phyloP scores from a whole-genome alignment of 2,329 filamentous ascomycete species.

The Parastagonospora nodorum region DNA sequence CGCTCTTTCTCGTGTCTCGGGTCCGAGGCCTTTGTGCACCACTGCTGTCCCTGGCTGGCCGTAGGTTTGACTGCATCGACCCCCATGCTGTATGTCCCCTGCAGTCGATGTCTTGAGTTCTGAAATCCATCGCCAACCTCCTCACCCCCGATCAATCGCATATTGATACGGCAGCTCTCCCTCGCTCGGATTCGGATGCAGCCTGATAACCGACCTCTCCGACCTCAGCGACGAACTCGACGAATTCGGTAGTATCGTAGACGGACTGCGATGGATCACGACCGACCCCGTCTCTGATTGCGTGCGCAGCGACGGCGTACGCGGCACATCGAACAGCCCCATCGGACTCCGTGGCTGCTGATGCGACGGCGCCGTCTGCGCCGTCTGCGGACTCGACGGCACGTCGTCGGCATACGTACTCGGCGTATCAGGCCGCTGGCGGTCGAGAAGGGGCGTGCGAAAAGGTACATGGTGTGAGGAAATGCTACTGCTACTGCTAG shows the following conservation, averaged over 20 bases:
- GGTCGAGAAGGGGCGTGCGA: constrained; percentile 32
- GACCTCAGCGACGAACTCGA: constrained; percentile 38
- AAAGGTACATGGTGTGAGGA: constrained; percentile 32
- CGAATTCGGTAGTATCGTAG: constrained; percentile 37
- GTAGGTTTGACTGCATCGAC: too few species aligned
- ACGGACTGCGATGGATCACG: constrained; percentile 31
- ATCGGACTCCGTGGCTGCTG: constrained; percentile 23
- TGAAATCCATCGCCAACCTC: too few species aligned
- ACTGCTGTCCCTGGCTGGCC: too few species aligned
- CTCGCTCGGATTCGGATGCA: constrained; percentile 28
- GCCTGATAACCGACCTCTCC: constrained; percentile 31
- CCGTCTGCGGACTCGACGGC: constrained; percentile 31
- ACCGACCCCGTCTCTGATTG: constrained; percentile 35
- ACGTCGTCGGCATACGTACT: constrained; percentile 16
- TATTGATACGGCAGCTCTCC: constrained; percentile 44
- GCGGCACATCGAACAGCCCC: constrained; percentile 25
- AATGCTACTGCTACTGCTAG: constrained; percentile 17
- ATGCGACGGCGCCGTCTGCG: constrained; percentile 37
- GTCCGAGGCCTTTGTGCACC: too few species aligned
- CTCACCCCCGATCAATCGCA: constrained; percentile 17
- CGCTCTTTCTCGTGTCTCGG: neutral
- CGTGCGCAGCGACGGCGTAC: constrained; percentile 28
- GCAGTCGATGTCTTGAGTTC: neutral
- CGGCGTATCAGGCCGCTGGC: constrained; percentile 23
- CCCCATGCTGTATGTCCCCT: neutral